Conservation (phyloP, 1,284 basidiomycete species). For the Quambalaria eucalypti region DNA sequence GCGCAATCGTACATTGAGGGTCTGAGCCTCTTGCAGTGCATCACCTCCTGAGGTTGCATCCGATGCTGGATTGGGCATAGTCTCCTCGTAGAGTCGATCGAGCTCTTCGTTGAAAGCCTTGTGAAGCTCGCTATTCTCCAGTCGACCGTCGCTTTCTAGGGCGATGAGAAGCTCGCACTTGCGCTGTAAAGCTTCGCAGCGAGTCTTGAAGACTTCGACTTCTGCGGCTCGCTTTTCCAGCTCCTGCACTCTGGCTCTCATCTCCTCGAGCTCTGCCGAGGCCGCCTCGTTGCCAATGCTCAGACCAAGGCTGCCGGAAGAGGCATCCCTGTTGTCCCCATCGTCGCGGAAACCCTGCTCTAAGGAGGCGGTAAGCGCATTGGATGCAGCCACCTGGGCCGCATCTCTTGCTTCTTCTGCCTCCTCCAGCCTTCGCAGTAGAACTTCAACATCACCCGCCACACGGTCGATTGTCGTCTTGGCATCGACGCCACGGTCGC, state of each 20-base stretch:
- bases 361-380: no score
- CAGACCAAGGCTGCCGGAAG: no score
- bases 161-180: conserved; percentile 33
- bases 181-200: conserved; percentile 21
- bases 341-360: no score
- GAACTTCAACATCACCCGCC: neutral
- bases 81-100: conserved; percentile 37
- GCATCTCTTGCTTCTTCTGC: neutral
- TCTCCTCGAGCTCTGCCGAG: neutral
- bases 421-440: neutral
- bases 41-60: no score
- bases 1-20: conserved; percentile 27
- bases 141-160: conserved; percentile 36
- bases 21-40: no score
- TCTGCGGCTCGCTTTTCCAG: neutral
- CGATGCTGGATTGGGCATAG: conserved; percentile 25
- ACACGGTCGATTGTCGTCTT: neutral
- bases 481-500: neutral
- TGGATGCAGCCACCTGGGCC: neutral
- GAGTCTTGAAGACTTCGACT: neutral
- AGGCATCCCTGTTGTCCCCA: no score
- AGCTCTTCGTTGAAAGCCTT: conserved; percentile 44
- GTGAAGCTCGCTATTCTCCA: conserved; percentile 45
- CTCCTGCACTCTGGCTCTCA: no score
- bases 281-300: neutral